Base-by-base conservation (phyloP, 768 basidiomycete genomes). In the Chlorophyllum brunneum region DNA sequence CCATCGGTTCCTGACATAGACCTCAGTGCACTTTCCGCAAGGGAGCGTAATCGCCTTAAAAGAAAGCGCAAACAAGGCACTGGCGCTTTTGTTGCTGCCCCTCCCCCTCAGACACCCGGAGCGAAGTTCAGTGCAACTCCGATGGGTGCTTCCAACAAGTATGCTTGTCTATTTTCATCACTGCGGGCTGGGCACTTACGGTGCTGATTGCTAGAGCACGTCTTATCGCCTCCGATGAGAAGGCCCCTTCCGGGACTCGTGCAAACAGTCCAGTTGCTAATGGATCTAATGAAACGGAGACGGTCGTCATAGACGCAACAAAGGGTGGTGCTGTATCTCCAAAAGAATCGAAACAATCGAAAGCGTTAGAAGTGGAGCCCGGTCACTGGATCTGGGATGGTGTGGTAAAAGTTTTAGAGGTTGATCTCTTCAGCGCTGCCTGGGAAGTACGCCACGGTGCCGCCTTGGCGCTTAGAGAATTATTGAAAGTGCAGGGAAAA, bases 381-480 rank as follows among this genome's bases (percentile, higher is more conserved):
- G 92, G 90, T 0, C 69, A 72, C 24, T 95, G 92, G 92, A 76
- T 91, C 1, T 95, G 92, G 92, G 87, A 88, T 58, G 89, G 86
- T 15, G 78, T 92, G 9, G 81, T 85, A 10, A 82, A 83, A 55
- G 74, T 93, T 5, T 74, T 98, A 6, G 86, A 88, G 62, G 85
- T 92, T 4, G 87, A 90, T 60, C 69, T 98, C 6, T 86, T 92
- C 60, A 92, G 87, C 60, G 78, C 86, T 3, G 78, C 83, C 2
- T 98, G 97, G 97, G 94, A 98, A 67, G 82, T 88, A 11, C 79
- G 97, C 45, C 97, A 99, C 61, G 97, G 97, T 30, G 88, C 94
- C 13, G 89, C 93, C 0, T 82, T 97, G 77, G 94, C 91, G 1
- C 66, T 98, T 26, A 79, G 93, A 40, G 97, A 98, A 63, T 67